Percentiles rank a stretch among this genome's conserved stretches.
Evolutionary conservation across 495 filamentous ascomycete species (phyloP).

Genomic region (Delitschia confertaspora): DNA sequence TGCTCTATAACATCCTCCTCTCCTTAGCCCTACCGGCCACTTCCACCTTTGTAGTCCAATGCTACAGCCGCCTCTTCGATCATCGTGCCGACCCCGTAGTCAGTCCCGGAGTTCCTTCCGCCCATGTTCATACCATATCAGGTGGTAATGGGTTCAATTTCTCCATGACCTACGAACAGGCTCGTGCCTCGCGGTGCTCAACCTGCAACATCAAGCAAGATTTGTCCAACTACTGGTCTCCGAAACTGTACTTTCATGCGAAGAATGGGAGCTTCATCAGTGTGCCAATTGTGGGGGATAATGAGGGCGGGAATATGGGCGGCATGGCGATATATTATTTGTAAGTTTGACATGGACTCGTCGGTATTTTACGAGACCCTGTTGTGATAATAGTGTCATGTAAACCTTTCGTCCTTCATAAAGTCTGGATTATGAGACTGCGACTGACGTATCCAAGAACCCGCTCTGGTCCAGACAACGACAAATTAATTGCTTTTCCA

Average conservation of each 20-base stretch:
- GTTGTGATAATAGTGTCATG: conserved; percentile 24
- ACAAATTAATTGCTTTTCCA: conserved; percentile 59
- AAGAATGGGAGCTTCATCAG: conserved; percentile 56
- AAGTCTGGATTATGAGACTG: conserved; percentile 19
- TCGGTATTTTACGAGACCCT: not conserved
- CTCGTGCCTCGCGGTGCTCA: conserved; percentile 55
- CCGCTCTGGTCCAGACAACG: conserved; percentile 49
- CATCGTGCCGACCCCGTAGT: conserved; percentile 67
- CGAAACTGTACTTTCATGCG: conserved; percentile 56
- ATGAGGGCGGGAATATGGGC: conserved; percentile 34
- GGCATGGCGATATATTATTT: conserved; percentile 59
- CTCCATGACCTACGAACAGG: conserved; percentile 48
- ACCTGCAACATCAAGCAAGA: conserved; percentile 58
- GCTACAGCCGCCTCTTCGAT: conserved; percentile 39
- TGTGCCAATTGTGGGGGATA: conserved; percentile 57
- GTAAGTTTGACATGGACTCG: conserved; percentile 32
- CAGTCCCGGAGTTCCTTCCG: conserved; percentile 45
- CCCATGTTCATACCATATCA: conserved; percentile 65
- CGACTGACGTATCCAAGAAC: conserved; percentile 44
- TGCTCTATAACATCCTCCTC: conserved; percentile 26
- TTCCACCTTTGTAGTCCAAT: conserved; percentile 34
- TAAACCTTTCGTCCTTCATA: not conserved
- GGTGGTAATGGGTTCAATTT: conserved; percentile 67
- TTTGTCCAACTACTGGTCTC: conserved; percentile 71
- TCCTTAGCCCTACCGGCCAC: conserved; percentile 27